Evolutionary conservation across 768 basidiomycete genomes (phyloP), one percentile per base, ranked within the genome.

Genomic region (Vararia minispora): DNA sequence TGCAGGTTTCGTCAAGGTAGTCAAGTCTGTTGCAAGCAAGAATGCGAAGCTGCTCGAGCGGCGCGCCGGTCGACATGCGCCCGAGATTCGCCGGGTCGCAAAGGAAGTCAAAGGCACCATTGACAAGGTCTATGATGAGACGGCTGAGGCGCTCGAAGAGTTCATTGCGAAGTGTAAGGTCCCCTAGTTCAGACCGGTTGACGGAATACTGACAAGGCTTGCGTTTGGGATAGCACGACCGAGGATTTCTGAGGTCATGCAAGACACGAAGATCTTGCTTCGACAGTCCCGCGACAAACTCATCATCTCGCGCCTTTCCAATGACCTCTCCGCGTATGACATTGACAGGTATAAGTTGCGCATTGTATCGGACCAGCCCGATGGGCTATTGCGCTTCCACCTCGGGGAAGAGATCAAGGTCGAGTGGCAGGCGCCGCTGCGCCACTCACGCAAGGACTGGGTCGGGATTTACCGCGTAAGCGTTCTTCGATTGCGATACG

Each of bases 1-100:
- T 42, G 94, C 92, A 1, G 95, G 95, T 36, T 85, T 98, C 46
- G 88, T 94, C 50, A 95, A 97, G 64, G 92, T 97, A n/a, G 80
- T 99, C 58, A 92, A 91, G 61, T 85, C 71, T 42, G 88, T 92
- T 8, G 91, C 91, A 3, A 78, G 71, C 53, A 81, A 79, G 63
- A 87, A 89, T 44, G 86, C 78, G 0, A 71, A 72, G 21, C 67
- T 83, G 6, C 55, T 94, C 18, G 85, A 88, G 51, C 74, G 71
- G 8, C 72, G 74, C 22, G 85, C 86, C 9, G 80, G 75, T n/a
- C 72, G 70, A 34, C 86, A 91, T 58, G 85, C 76, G 6, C 85
- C 86, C 1, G 83, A 88, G 51, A 71, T 97, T 43, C 71, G 72
- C 57, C 70, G 86, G 21, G 77, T 80, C n/a, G 90, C 86, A 7